Conservation (phyloP, 75 land plant species). For the Cunninghamia lanceolata region DNA sequence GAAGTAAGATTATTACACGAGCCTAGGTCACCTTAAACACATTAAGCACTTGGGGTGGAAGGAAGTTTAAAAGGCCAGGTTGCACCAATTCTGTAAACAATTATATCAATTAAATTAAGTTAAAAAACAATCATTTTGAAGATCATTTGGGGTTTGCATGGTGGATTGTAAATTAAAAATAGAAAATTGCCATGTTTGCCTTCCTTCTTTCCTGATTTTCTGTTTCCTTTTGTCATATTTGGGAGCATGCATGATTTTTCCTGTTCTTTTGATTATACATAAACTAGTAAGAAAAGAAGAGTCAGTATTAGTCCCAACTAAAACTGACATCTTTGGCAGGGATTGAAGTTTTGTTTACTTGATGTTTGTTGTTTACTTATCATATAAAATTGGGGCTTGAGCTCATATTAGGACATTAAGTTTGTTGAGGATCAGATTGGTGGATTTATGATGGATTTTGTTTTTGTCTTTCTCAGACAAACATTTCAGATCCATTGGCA, state of each 20-base stretch:
- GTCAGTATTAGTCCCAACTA: neutral
- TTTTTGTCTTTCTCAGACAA: neutral
- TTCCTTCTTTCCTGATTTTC: neutral
- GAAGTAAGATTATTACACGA: neutral
- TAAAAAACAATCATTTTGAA: neutral
- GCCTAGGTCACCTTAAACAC: neutral
- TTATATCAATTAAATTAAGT: neutral
- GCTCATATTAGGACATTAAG: neutral
- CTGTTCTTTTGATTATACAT: neutral
- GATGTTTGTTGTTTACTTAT: neutral
- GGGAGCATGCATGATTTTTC: neutral
- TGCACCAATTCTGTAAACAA: neutral
- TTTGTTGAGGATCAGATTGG: neutral
- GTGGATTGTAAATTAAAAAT: neutral
- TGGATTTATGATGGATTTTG: neutral
- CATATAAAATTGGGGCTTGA: neutral
- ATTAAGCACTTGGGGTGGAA: neutral
- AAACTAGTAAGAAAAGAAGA: neutral
- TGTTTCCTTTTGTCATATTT: neutral
- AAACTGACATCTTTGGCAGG: neutral
- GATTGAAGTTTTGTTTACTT: neutral
- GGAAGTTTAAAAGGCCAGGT: neutral
- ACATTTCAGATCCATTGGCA: slow-evolving; percentile 59
- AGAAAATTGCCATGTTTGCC: neutral
- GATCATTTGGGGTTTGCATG: neutral